Percentiles rank a stretch among this genome's conserved stretches.
Conservation (phyloP, 495 filamentous ascomycete genomes). For the Cryomyces minteri region DNA sequence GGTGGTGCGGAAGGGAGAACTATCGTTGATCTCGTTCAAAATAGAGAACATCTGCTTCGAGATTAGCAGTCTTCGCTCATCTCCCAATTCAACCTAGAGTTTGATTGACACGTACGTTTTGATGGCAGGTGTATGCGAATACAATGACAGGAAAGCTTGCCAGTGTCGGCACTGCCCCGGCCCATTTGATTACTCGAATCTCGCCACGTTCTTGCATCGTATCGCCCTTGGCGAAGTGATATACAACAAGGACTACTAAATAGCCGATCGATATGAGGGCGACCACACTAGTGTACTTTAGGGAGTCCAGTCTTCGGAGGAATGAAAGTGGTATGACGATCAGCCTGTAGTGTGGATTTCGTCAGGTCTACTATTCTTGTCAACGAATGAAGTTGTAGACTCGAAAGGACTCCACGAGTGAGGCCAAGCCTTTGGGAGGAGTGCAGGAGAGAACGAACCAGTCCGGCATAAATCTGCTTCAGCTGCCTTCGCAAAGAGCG, state of each 20-base stretch:
- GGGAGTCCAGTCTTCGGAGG: slow-evolving; percentile 71
- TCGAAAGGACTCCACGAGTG: slow-evolving; percentile 2
- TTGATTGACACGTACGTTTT: slow-evolving; percentile 43
- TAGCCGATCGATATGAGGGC: slow-evolving; percentile 89
- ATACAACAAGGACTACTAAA: slow-evolving; percentile 75
- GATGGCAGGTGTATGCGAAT: slow-evolving; percentile 97
- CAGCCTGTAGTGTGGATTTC: slow-evolving; percentile 33
- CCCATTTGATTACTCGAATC: slow-evolving; percentile 57
- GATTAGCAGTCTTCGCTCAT: background rate
- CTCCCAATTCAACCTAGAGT: background rate
- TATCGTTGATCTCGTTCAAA: slow-evolving; percentile 80
- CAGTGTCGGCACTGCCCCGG: slow-evolving; percentile 56
- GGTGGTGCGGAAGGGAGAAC: slow-evolving; percentile 64
- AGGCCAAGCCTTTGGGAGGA: background rate
- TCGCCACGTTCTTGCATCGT: slow-evolving; percentile 50
- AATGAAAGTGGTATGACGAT: slow-evolving; percentile 90
- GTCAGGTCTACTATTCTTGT: background rate
- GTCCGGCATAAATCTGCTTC: too few species aligned
- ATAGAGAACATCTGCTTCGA: slow-evolving; percentile 84
- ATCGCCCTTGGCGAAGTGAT: slow-evolving; percentile 70
- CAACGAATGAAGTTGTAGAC: background rate
- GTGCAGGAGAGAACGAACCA: too few species aligned
- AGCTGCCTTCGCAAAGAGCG: background rate
- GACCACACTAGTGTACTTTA: slow-evolving; percentile 92
- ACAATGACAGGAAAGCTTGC: slow-evolving; percentile 87